Percentiles rank a stretch among this genome's conserved stretches.
Evolutionary conservation across 1,284 basidiomycete genomes (phyloP).

Genomic region (Coniferiporia sulphurascens): DNA sequence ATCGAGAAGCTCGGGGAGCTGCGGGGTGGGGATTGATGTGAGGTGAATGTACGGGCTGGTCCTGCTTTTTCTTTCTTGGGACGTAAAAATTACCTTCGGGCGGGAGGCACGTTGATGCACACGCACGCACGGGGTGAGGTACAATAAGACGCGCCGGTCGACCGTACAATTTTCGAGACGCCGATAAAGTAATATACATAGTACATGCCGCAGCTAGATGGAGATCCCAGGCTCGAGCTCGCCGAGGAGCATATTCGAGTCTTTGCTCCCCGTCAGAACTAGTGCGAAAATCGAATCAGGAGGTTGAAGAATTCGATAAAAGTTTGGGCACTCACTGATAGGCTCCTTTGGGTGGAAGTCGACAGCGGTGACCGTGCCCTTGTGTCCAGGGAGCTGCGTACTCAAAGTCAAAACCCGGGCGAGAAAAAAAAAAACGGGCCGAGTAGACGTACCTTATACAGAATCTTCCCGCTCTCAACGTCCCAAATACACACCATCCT

Average conservation of each 20-base stretch:
- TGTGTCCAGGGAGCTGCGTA: constrained; percentile 93
- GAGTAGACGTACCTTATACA: constrained; percentile 76
- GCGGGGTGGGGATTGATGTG: too few relatives aligned
- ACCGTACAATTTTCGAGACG: too few relatives aligned
- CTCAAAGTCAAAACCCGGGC: too few relatives aligned
- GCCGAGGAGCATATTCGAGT: constrained; percentile 18
- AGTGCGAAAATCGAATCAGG: background rate
- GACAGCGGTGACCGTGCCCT: constrained; percentile 86
- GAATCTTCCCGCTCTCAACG: constrained; percentile 76
- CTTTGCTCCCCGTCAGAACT: constrained; percentile 20
- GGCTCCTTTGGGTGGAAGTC: constrained; percentile 93
- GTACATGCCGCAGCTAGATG: background rate
- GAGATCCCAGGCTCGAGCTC: constrained; percentile 16
- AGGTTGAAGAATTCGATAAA: background rate
- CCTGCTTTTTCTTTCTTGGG: too few relatives aligned
- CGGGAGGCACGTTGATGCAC: too few relatives aligned
- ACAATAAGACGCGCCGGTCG: too few relatives aligned
- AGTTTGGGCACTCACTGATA: constrained; percentile 65
- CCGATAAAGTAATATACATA: background rate
- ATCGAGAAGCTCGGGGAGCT: too few relatives aligned
- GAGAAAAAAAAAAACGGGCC: too few relatives aligned
- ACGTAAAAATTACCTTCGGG: too few relatives aligned
- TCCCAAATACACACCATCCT: constrained; percentile 92
- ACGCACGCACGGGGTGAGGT: too few relatives aligned
- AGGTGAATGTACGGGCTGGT: too few relatives aligned